Evolutionary conservation across 257 asterid species (phyloP).

Genomic region (Cynanchum wilfordii): DNA sequence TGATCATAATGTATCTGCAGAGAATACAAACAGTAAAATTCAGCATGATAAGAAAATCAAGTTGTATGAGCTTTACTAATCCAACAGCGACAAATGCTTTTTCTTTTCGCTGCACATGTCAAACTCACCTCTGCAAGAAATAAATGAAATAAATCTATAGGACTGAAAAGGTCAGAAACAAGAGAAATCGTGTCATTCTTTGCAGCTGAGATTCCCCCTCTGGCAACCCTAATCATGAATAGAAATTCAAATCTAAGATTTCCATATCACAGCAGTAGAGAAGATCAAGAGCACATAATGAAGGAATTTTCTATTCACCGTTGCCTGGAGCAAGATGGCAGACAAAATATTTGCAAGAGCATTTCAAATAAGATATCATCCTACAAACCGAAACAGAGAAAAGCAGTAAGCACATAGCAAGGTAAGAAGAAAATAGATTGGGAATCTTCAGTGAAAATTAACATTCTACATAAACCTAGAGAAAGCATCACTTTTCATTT

Average conservation of each 20-base stretch:
- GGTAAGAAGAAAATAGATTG: neutral
- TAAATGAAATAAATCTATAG: conserved; percentile 65
- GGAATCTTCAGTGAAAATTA: neutral
- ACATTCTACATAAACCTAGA: neutral
- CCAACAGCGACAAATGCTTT: neutral
- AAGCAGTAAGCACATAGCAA: neutral
- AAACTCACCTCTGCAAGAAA: conserved; percentile 74
- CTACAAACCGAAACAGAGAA: conserved; percentile 38
- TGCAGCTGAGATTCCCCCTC: conserved; percentile 26
- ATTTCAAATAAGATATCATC: conserved; percentile 81
- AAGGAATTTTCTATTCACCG: conserved; percentile 35
- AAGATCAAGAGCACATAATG: conserved; percentile 13
- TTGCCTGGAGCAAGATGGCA: conserved; percentile 37
- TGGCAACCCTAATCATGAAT: conserved; percentile 31
- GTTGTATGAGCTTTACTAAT: conserved; percentile 7
- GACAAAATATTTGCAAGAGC: conserved; percentile 61
- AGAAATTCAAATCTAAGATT: neutral
- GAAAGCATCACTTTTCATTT: neutral
- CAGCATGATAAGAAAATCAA: conserved; percentile 2
- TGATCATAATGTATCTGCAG: conserved; percentile 84
- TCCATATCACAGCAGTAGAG: conserved; percentile 12
- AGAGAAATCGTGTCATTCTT: conserved; percentile 28
- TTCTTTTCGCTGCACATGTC: neutral
- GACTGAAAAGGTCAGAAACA: conserved; percentile 60
- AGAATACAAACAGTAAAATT: conserved; percentile 15